Conservation (phyloP, 176 grass and related monocot genomes). For the barley (Hordeum vulgare) region MorexV3_pseudomolecules_assembly NC_058523.1:558445379-558445878, state of each 20-base stretch:
- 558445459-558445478: neutral
- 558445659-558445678: accelerated
- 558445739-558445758: neutral
- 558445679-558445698: neutral
- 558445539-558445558: neutral
- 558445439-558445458: neutral
- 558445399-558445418: neutral
- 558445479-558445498: neutral
- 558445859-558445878: no score
- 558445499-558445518: neutral
- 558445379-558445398: neutral
- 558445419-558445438: neutral
- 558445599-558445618: neutral
- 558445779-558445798: no score
- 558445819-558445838: no score
- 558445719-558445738: neutral
- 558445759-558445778: neutral
- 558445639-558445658: neutral
- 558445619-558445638: neutral
- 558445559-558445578: neutral
- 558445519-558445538: neutral
- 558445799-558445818: no score
- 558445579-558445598: neutral
- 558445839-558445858: no score
- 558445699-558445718: neutral